Percentiles rank a stretch among this genome's conserved stretches.
Evolutionary conservation across 2,329 filamentous ascomycete species (phyloP).

Genomic region (Nakataea oryzae): DNA sequence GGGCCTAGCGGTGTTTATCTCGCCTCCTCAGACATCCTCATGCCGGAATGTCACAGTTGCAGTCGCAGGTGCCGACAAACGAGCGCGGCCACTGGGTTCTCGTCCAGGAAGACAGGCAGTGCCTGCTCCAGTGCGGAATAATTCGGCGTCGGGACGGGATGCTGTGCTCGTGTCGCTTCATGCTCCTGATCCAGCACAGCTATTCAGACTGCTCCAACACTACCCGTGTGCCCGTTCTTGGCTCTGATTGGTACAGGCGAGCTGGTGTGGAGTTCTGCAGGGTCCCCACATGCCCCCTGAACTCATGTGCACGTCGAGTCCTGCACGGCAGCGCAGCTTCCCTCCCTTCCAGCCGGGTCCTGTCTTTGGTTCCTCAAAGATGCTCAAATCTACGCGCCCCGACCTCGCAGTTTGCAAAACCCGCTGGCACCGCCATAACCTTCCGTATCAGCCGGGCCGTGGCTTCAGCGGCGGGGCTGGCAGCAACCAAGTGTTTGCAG

Average conservation of each 20-base stretch:
- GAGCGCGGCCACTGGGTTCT: neutral
- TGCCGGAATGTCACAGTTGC: neutral
- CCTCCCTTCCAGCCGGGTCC: neutral
- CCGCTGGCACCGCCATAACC: neutral
- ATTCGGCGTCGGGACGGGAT: neutral
- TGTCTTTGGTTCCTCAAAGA: neutral
- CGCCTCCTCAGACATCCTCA: too few relatives aligned
- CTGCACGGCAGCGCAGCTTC: neutral
- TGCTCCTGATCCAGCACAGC: neutral
- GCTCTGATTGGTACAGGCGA: neutral
- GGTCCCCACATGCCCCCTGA: neutral
- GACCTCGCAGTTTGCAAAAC: neutral
- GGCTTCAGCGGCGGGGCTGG: too few relatives aligned
- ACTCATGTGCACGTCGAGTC: neutral
- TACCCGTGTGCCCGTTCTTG: neutral
- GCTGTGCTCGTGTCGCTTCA: neutral
- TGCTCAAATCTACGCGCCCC: neutral
- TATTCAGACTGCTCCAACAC: neutral
- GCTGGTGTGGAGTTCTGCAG: neutral
- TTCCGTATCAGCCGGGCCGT: neutral
- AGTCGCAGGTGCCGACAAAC: neutral
- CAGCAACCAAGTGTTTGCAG: too few relatives aligned
- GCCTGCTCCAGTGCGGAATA: neutral
- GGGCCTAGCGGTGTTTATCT: too few relatives aligned
- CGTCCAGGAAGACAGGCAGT: neutral